Evolutionary conservation across 306 rosid genomes (phyloP), one percentile per base, ranked within the genome.

Genomic region (Vigna radiata): DNA sequence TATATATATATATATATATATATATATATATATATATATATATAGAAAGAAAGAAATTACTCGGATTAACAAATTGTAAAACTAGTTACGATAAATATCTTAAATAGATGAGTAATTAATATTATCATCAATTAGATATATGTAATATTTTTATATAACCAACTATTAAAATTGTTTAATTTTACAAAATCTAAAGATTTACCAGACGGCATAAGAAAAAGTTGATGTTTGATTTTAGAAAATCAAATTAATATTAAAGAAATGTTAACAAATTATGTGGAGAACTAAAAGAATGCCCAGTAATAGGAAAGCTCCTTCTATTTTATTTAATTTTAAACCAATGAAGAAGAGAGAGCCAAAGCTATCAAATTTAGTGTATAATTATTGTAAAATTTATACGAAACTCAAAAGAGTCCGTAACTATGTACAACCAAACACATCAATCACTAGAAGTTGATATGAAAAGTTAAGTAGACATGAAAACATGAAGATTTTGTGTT

Each of bases 391-490:
- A 39, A 7, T 18, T 55, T 50, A 65, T 49, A 47, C 6, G 18
- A 62, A 41, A 70, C 62, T 62, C 13, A 0, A 59, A 55, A 4
- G 6, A 61, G 8, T 27, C 36, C 15, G 19, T 62, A 31, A 14
- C 60, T 61, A 81, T 67, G 7, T 67, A 54, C 69, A 68, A n/a
- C 52, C 39, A 19, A 29, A 19, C 5, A 65, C 33, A 53, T 33
- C 63, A 10, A 56, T 19, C 4, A 44, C 48, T 6, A 4, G 16
- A 44, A 27, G 78, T 17, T n/a, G 23, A 8, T 29, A 39, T 66
- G 19, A 49, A 25, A 52, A 68, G 31, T 29, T 3, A 2, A 67
- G 39, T 6, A 36, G 23, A 87, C 91, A 69, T 25, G 27, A 25
- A 25, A 25, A 25, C 27, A 25, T 25, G 27, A 25, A 25, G 27